Evolutionary conservation across 257 asterid genomes (phyloP), one percentile per base, ranked within the genome.

Genomic region (Solanum ossicruentum): DNA sequence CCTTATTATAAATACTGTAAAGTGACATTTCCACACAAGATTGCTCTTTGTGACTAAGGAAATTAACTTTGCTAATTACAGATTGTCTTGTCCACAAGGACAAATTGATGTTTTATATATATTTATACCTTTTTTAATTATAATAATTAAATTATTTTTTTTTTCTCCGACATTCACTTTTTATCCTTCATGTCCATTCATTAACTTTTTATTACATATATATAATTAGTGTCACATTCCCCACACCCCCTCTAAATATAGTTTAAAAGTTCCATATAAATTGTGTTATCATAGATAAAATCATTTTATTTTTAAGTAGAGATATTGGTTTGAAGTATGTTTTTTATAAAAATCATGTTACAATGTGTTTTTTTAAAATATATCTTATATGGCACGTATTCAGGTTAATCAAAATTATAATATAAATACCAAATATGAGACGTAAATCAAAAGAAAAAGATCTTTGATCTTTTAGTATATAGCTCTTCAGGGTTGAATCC

Each of bases 321-420:
- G 10, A 9, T 63, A 0, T 12, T 8, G 13, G 2, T 63, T 23
- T 6, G 41, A 63, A 0, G 2, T 5, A 2, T 63, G 10, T 1
- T 0, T 12, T 12, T 2, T 1, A 8, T 0, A 23, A 12, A 0
- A 65, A 12, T 26, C 5, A 65, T 1, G 36, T 26, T 23, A 23
- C 1, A 11, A 0, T 6, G 20, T 2, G 6, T 28, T 28, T 3
- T 13, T 65, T 0, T 13, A 0, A 65, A 65, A 65, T 26, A 12
- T 12, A 0, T 26, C 20, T 65, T 12, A 13, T 3, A 0, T 0
- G 1, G 0, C 8, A 3, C 0, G 6, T 26, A 26, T 26, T 0
- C 10, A 2, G 5, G 28, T 65, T 65, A 26, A 65, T 12, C 3
- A 1, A 61, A 23, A 23, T 23, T 0, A 1, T 21, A 10, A 13